Base-by-base conservation (phyloP, 257 asterid species). In the Avicennia marina region DNA sequence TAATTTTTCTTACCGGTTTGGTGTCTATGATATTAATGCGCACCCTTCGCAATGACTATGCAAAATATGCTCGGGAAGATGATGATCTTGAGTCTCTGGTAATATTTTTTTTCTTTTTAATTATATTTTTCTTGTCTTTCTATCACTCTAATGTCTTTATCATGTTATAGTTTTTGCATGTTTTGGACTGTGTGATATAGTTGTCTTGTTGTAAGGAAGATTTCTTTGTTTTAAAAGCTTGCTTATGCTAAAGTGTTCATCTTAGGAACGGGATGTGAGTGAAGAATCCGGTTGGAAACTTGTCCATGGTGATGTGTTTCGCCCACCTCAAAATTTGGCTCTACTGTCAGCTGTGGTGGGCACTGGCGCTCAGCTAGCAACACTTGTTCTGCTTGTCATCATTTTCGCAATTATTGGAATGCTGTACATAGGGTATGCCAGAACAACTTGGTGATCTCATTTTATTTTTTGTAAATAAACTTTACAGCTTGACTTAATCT, bases 11-110 rank as follows among this genome's bases (percentile, higher is more conserved):
- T 24, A 90, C 96, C 54, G 98, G 98, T 18, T 64, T 90, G 81
- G 98, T 90, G 41, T 90, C 98, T 7, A 90, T 90, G 98, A 90
- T 90, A 68, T 73, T 90, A 71, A 90, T 90, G 96, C 91, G 96
- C 42, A 90, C 98, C 36, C 80, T 90, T 40, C 85, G 98, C 55
- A 87, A 90, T 16, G 98, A 90, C 75, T 90, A 90, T 64, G 98
- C 98, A 20, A 90, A 90, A 63, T 90, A 90, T 81, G 98, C 98
- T 67, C 87, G 98, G 60, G 98, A 90, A 67, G 98, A 90, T 78
- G 98, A 90, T 74, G 98, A 90, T 72, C 79, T 90, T 16, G 98
- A 90, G 71, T 77, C 94, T 56, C 86, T 90, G 98, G 98, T 90
- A 87, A 67, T 52, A 10, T 34, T 47, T 24, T 36, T 69, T 48